phyloP scores from a whole-genome alignment of 2,329 filamentous ascomycete species.

The Stagonosporopsis vannaccii region DNA sequence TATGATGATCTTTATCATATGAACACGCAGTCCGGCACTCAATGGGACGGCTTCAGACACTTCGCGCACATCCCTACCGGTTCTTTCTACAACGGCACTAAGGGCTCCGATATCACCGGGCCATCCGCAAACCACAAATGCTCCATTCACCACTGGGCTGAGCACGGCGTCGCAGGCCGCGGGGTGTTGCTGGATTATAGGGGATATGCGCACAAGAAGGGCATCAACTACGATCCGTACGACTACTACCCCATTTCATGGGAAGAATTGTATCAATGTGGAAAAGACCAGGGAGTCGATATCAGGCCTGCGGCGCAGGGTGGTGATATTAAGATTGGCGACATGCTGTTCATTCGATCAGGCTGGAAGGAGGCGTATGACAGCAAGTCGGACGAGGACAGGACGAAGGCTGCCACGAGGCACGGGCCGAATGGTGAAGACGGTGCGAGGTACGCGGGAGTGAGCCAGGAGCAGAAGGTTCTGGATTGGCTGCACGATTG shows the following conservation, averaged over 20 bases:
- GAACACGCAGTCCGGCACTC: conserved; percentile 56
- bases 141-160: conserved; percentile 55
- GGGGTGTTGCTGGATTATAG: conserved; percentile 56
- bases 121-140: conserved; percentile 53
- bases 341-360: conserved; percentile 71
- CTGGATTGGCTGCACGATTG: conserved; percentile 73
- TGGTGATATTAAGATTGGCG: conserved; percentile 65
- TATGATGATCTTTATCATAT: conserved; percentile 55
- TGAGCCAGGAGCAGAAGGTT: conserved; percentile 63
- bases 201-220: conserved; percentile 51
- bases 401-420: conserved; percentile 50
- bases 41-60: conserved; percentile 57
- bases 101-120: conserved; percentile 51
- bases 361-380: conserved; percentile 68
- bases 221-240: conserved; percentile 53
- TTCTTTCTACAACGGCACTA: conserved; percentile 54
- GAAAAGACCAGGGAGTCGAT: conserved; percentile 66
- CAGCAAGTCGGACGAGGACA: conserved; percentile 47
- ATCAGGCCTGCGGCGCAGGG: conserved; percentile 64
- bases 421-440: conserved; percentile 53
- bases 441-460: conserved; percentile 56
- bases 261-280: conserved; percentile 64
- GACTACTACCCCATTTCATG: conserved; percentile 53
- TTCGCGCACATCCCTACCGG: conserved; percentile 51
- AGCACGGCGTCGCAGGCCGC: conserved; percentile 55